phyloP scores from a whole-genome alignment of 1,284 basidiomycete species.

The Peniophora sp. region DNA sequence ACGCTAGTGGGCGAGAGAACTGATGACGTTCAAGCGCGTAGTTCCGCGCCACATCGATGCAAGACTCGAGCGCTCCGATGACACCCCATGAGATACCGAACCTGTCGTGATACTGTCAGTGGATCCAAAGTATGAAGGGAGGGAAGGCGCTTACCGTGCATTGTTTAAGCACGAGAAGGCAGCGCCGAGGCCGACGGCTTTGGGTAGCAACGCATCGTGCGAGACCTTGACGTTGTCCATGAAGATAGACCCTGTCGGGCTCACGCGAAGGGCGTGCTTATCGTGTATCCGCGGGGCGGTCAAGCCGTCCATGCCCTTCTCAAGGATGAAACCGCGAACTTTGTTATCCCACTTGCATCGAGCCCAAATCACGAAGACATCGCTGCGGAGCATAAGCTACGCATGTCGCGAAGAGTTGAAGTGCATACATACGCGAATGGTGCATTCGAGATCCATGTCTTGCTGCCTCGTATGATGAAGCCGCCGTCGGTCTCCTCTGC shows the following conservation, averaged over 20 bases:
- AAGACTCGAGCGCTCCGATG: conserved; percentile 93
- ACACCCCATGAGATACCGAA: conserved; percentile 92
- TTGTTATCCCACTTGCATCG: conserved; percentile 91
- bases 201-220: conserved; percentile 69
- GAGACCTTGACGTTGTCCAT: conserved; percentile 77
- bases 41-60: conserved; percentile 67
- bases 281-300: conserved; percentile 86
- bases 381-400: conserved; percentile 33
- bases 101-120: conserved; percentile 21
- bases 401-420: not conserved
- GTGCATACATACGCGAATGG: conserved; percentile 64
- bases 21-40: conserved; percentile 90
- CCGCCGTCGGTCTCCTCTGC: conserved; percentile 83
- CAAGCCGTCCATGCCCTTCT: conserved; percentile 86
- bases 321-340: conserved; percentile 87
- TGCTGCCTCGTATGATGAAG: conserved; percentile 83
- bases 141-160: conserved; percentile 45
- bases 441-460: conserved; percentile 96
- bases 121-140: not conserved
- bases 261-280: conserved; percentile 86
- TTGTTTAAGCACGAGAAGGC: conserved; percentile 91
- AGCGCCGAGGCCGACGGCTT: conserved; percentile 68
- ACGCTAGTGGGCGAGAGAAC: conserved; percentile 84
- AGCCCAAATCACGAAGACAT: conserved; percentile 91
- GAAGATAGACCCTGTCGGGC: conserved; percentile 90